phyloP scores from a whole-genome alignment of 2,329 filamentous ascomycete species.

The Pseudogymnoascus sp. region DNA sequence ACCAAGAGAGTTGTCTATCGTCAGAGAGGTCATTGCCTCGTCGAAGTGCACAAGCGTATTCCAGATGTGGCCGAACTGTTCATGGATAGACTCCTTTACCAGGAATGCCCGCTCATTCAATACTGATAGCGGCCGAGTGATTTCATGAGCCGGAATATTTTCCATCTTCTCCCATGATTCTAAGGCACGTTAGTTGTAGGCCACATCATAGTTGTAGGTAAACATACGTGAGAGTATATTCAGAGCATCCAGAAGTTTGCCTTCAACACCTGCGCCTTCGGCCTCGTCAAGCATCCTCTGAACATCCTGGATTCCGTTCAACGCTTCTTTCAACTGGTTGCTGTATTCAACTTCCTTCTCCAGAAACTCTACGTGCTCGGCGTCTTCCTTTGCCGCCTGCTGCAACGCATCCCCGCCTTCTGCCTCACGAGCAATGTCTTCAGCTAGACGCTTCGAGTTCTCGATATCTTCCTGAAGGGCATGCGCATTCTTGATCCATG shows the following conservation, averaged over 20 bases:
- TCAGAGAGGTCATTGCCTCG: conserved; percentile 43
- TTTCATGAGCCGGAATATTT: conserved; percentile 50
- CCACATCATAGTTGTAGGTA: background rate
- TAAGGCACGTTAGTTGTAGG: conserved; percentile 28
- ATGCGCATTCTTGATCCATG: conserved; percentile 80
- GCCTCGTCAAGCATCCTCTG: conserved; percentile 55
- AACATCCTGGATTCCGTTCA: conserved; percentile 46
- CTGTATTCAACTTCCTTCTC: conserved; percentile 51
- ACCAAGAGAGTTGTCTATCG: conserved; percentile 33
- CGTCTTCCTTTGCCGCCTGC: conserved; percentile 32
- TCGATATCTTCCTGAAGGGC: conserved; percentile 79
- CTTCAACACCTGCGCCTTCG: conserved; percentile 46
- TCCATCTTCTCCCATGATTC: conserved; percentile 51
- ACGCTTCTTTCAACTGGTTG: conserved; percentile 43
- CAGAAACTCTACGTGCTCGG: conserved; percentile 49
- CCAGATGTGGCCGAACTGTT: conserved; percentile 65
- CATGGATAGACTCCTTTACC: conserved; percentile 57
- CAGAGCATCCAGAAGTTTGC: conserved; percentile 48
- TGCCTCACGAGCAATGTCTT: conserved; percentile 70
- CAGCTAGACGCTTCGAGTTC: conserved; percentile 67
- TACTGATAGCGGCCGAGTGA: conserved; percentile 54
- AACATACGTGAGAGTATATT: conserved; percentile 46
- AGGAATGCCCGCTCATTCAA: conserved; percentile 57
- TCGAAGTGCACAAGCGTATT: conserved; percentile 57
- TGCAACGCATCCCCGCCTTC: conserved; percentile 50